Conservation (phyloP, 140 eudicot genomes). For the Cichorium intybus region DNA sequence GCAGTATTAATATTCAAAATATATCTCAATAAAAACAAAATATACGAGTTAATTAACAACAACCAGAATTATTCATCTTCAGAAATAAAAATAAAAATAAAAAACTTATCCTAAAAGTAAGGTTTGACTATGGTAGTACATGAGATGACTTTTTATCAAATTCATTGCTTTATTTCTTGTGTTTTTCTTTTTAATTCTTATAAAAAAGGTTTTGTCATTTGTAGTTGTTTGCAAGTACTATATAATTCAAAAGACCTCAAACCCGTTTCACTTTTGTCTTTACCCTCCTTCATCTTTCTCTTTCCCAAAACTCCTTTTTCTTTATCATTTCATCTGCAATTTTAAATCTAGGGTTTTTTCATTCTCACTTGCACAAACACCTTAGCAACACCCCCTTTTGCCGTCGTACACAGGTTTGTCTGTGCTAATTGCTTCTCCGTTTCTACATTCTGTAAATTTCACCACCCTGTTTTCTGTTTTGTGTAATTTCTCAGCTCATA, state of each 20-base stretch:
- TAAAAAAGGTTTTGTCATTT: conserved; percentile 19
- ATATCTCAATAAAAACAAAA: too few relatives aligned
- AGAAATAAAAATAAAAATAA: too few relatives aligned
- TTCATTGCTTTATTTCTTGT: conserved; percentile 1
- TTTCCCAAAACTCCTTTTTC: conserved; percentile 35
- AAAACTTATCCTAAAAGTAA: not conserved
- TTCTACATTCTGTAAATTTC: conserved; percentile 33
- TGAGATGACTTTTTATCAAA: conserved; percentile 18
- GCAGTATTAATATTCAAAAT: too few relatives aligned
- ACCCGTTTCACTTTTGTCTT: conserved; percentile 55
- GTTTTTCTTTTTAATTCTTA: not conserved
- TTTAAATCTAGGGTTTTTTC: conserved; percentile 86
- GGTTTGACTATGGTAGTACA: conserved; percentile 23
- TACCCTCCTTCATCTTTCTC: conserved; percentile 40
- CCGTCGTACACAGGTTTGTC: conserved; percentile 27
- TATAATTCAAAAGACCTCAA: conserved; percentile 53
- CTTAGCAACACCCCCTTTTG: conserved; percentile 12
- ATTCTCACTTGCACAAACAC: conserved; percentile 18
- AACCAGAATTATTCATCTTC: too few relatives aligned
- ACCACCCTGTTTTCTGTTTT: conserved; percentile 8
- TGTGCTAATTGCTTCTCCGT: conserved; percentile 22
- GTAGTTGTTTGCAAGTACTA: conserved; percentile 11
- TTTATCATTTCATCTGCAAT: conserved; percentile 24
- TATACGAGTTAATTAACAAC: too few relatives aligned
- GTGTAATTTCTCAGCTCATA: conserved; percentile 21